phyloP scores from a whole-genome alignment of 805 yeast genomes.

The Candida parachauliodes region DNA sequence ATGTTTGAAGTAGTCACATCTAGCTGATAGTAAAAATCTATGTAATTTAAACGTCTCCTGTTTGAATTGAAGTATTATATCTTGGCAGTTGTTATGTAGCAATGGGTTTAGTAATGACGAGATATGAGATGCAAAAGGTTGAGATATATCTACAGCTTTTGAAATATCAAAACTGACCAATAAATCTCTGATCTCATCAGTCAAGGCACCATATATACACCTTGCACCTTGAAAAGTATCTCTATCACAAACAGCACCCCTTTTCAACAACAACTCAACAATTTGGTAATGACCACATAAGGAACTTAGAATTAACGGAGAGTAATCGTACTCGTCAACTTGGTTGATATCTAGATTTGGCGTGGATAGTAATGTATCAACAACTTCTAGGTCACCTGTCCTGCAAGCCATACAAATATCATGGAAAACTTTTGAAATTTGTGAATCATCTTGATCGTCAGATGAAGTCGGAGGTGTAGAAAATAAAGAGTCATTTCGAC shows the following conservation, averaged over 20 bases:
- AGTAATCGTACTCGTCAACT: slow-evolving; percentile 69
- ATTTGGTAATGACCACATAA: slow-evolving; percentile 70
- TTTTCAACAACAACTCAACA: slow-evolving; percentile 54
- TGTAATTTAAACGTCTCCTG: slow-evolving; percentile 18
- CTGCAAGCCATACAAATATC: slow-evolving; percentile 67
- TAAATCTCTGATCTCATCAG: slow-evolving; percentile 57
- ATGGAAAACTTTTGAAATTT: slow-evolving; percentile 25
- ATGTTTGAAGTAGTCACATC: slow-evolving; percentile 23
- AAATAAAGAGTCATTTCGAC: background rate
- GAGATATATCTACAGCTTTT: slow-evolving; percentile 60
- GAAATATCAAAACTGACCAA: slow-evolving; percentile 61
- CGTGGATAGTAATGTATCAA: slow-evolving; percentile 50
- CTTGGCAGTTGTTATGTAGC: slow-evolving; percentile 25
- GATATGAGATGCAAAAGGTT: slow-evolving; percentile 72
- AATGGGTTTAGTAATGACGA: slow-evolving; percentile 41
- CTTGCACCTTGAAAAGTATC: slow-evolving; percentile 79
- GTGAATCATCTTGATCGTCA: slow-evolving; percentile 3
- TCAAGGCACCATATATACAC: slow-evolving; percentile 76
- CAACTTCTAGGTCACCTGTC: slow-evolving; percentile 62
- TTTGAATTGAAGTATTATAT: slow-evolving; percentile 26
- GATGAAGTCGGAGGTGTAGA: background rate
- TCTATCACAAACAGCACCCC: slow-evolving; percentile 75
- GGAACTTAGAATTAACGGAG: slow-evolving; percentile 71
- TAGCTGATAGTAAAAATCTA: slow-evolving; percentile 33
- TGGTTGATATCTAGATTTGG: slow-evolving; percentile 39